Conservation (phyloP, 768 basidiomycete species). For the Lactifluus pinguis region DNA sequence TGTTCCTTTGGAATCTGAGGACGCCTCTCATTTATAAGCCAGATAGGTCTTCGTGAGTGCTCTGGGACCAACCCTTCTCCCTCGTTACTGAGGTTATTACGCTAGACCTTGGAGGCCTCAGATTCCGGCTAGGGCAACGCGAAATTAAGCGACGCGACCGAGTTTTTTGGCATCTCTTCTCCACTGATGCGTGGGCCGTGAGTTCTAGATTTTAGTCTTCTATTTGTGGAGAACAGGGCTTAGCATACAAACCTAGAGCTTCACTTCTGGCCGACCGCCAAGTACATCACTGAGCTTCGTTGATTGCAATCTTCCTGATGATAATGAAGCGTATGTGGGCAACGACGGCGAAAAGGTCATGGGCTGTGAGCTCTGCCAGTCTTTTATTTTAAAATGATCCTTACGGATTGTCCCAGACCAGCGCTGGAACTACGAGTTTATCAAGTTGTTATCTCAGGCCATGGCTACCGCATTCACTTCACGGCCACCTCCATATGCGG, state of each 20-base stretch:
- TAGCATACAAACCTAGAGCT: slow-evolving; percentile 18
- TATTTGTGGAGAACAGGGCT: neutral
- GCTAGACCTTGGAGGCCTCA: slow-evolving; percentile 48
- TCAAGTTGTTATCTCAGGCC: slow-evolving; percentile 39
- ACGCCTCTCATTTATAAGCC: neutral
- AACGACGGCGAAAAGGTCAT: slow-evolving; percentile 6
- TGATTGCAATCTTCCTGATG: slow-evolving; percentile 23
- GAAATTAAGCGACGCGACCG: slow-evolving; percentile 40
- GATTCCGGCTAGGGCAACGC: slow-evolving; percentile 48
- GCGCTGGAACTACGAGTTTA: slow-evolving; percentile 44
- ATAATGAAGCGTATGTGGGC: slow-evolving; percentile 7
- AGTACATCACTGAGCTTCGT: slow-evolving; percentile 19
- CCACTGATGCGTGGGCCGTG: slow-evolving; percentile 54
- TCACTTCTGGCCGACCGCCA: slow-evolving; percentile 24
- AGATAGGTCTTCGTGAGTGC: slow-evolving; percentile 49
- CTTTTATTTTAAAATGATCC: neutral
- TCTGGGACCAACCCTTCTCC: neutral
- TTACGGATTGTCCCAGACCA: slow-evolving; percentile 31
- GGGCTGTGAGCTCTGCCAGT: slow-evolving; percentile 5
- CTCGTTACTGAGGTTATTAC: slow-evolving; percentile 11
- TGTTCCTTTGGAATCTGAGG: slow-evolving; percentile 3
- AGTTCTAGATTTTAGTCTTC: neutral
- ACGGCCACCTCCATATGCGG: slow-evolving; percentile 41
- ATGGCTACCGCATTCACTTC: slow-evolving; percentile 25
- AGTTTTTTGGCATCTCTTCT: slow-evolving; percentile 64